Evolutionary conservation across 2,329 filamentous ascomycete species (phyloP).

Genomic region (Penicillium psychrosexuale): DNA sequence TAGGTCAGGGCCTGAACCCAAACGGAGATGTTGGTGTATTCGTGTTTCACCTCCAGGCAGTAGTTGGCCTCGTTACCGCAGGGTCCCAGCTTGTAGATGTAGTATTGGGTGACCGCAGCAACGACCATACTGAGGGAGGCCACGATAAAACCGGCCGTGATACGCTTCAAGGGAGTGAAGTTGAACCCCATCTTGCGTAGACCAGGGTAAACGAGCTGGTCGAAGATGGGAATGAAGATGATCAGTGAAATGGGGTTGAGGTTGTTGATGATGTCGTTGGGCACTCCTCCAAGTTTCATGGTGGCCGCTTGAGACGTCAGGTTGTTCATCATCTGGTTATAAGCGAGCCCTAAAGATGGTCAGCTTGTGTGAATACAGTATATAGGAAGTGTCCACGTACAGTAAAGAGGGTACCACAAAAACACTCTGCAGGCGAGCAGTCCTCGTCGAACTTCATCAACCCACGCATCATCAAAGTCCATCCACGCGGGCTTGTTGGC

Average conservation of each 20-base stretch:
- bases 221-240: constrained; percentile 55
- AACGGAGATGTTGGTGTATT: constrained; percentile 62
- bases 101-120: constrained; percentile 50
- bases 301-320: constrained; percentile 55
- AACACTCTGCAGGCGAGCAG: constrained; percentile 69
- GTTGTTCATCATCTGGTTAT: constrained; percentile 56
- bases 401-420: constrained; percentile 54
- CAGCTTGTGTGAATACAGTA: background rate
- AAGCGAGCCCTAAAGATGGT: constrained; percentile 40
- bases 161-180: constrained; percentile 55
- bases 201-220: constrained; percentile 52
- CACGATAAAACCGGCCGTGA: constrained; percentile 50
- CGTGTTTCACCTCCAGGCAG: constrained; percentile 46
- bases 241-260: constrained; percentile 54
- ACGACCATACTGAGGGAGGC: constrained; percentile 50
- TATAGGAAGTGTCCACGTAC: constrained; percentile 19
- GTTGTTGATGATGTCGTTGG: constrained; percentile 57
- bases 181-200: constrained; percentile 48
- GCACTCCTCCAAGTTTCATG: constrained; percentile 52
- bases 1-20: constrained; percentile 52
- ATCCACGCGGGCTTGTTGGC: constrained; percentile 48
- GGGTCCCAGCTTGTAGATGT: constrained; percentile 58
- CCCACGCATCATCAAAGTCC: constrained; percentile 80
- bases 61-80: constrained; percentile 57
- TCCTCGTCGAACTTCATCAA: constrained; percentile 72